Conservation (phyloP, 1,139 yeast species). For the Geotrichum histeridarum region DNA sequence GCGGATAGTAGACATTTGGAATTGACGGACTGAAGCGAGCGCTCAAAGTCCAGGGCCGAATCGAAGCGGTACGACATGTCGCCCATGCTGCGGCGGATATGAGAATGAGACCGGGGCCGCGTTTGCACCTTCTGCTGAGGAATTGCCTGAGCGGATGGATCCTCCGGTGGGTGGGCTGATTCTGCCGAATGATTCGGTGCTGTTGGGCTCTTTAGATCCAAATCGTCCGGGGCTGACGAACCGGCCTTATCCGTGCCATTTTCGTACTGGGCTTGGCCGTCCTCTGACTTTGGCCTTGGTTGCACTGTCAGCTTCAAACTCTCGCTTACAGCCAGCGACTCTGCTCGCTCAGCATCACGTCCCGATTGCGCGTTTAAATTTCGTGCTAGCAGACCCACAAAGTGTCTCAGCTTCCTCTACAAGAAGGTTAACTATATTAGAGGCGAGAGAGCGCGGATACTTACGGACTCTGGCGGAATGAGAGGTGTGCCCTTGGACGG, state of each 20-base stretch:
- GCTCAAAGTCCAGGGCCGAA: slow-evolving; percentile 13
- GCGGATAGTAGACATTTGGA: slow-evolving; percentile 3
- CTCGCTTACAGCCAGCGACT: no score
- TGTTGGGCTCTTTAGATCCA: not conserved
- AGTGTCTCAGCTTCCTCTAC: slow-evolving; percentile 15
- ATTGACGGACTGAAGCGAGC: slow-evolving; percentile 6
- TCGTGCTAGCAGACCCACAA: slow-evolving; percentile 13
- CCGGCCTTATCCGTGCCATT: not conserved
- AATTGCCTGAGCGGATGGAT: not conserved
- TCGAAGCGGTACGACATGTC: slow-evolving; percentile 13
- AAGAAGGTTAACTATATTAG: not conserved
- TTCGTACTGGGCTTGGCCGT: not conserved
- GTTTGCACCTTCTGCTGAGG: not conserved
- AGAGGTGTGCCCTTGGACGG: slow-evolving; percentile 4
- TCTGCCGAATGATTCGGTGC: not conserved
- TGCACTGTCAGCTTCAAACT: not conserved
- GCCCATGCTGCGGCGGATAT: slow-evolving; percentile 13
- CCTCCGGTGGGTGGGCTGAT: not conserved
- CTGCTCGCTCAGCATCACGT: not conserved
- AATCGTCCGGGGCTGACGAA: not conserved
- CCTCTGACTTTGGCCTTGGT: not conserved
- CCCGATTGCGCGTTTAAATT: slow-evolving; percentile 2
- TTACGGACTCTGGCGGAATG: slow-evolving; percentile 3
- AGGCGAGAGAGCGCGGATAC: not conserved
- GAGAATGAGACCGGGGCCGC: slow-evolving; percentile 9